phyloP scores from a whole-genome alignment of 169 alveolate species.

The Theileria luwenshuni region DNA sequence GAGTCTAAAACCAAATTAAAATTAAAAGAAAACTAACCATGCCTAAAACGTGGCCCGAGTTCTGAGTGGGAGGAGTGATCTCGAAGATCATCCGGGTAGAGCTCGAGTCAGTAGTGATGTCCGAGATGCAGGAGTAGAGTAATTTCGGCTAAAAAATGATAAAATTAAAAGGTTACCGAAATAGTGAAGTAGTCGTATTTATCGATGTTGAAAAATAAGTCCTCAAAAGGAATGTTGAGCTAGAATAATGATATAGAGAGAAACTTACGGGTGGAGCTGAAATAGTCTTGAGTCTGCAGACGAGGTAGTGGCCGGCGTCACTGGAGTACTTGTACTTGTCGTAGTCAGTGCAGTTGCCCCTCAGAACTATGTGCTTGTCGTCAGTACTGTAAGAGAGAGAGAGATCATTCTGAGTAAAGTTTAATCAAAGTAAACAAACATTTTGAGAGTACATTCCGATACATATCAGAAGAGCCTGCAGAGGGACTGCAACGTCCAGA shows the following conservation, averaged over 20 bases:
- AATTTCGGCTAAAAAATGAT: constrained; percentile 39
- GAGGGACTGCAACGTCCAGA: constrained; percentile 57
- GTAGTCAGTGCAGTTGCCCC: constrained; percentile 39
- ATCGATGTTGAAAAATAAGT: constrained; percentile 43
- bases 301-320: constrained; percentile 44
- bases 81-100: constrained; percentile 60
- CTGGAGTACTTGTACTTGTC: constrained; percentile 37
- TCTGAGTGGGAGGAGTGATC: constrained; percentile 49
- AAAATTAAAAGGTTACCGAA: constrained; percentile 17
- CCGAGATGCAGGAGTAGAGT: constrained; percentile 58
- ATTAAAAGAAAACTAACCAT: constrained; percentile 27
- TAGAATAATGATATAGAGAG: neutral
- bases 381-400: constrained; percentile 43
- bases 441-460: constrained; percentile 56
- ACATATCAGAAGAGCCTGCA: constrained; percentile 51
- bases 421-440: constrained; percentile 15
- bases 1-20: constrained; percentile 34
- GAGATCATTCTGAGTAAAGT: constrained; percentile 38
- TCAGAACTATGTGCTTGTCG: constrained; percentile 54
- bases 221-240: constrained; percentile 64
- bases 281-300: constrained; percentile 60
- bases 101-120: constrained; percentile 61
- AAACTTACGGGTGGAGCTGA: constrained; percentile 48
- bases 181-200: constrained; percentile 62
- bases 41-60: constrained; percentile 49